Evolutionary conservation across 2,329 filamentous ascomycete species (phyloP).

Genomic region (Exophiala lecanii-corni): DNA sequence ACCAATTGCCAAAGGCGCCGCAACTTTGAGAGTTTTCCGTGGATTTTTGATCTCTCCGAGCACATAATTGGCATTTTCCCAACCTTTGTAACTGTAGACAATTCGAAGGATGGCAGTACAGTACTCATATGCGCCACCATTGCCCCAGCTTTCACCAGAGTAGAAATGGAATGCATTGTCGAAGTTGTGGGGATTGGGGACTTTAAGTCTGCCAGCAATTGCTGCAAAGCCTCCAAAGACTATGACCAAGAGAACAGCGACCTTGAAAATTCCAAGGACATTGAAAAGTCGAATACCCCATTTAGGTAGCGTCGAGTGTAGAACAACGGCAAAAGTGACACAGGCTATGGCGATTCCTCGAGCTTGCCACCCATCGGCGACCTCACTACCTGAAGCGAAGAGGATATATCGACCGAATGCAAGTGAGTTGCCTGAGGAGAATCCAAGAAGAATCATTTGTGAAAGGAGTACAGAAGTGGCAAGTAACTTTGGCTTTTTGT

Average conservation of each 20-base stretch:
- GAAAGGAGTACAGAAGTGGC: conserved; percentile 51
- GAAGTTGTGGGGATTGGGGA: background rate
- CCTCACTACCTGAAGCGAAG: conserved; percentile 27
- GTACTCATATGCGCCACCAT: conserved; percentile 35
- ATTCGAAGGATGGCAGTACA: conserved; percentile 44
- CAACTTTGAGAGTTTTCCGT: conserved; percentile 52
- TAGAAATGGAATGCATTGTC: background rate
- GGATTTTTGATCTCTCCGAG: conserved; percentile 55
- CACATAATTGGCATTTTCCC: conserved; percentile 54
- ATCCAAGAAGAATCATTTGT: conserved; percentile 48
- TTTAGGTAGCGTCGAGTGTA: conserved; percentile 43
- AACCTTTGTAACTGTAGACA: conserved; percentile 53
- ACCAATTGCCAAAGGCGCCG: conserved; percentile 51
- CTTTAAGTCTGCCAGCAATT: conserved; percentile 8
- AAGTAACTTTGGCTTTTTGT: conserved; percentile 47
- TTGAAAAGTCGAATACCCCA: conserved; percentile 47
- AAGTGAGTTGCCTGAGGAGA: conserved; percentile 50
- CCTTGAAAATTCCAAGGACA: conserved; percentile 45
- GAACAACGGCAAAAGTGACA: conserved; percentile 43
- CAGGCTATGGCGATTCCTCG: conserved; percentile 45
- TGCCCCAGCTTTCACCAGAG: background rate
- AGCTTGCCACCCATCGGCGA: conserved; percentile 45
- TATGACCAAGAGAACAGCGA: conserved; percentile 47
- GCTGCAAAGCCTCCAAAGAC: conserved; percentile 42
- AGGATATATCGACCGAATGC: conserved; percentile 49